Evolutionary conservation across 768 basidiomycete genomes (phyloP).

Genomic region (Phanerodontia chrysosporium): DNA sequence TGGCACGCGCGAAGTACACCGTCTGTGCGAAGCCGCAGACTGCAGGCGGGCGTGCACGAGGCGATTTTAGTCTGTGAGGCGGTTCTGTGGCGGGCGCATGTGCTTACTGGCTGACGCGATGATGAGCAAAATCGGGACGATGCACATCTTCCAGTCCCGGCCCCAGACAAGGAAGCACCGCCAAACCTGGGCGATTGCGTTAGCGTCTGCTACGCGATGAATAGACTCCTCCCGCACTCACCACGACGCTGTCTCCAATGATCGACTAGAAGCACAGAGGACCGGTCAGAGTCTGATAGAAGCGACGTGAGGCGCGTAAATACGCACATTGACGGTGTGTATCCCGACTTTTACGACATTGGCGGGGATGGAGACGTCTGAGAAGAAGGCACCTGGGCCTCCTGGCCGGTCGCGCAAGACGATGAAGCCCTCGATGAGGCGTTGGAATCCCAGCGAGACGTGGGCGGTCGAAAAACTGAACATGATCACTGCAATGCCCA

Average conservation of each 20-base stretch:
- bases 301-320: neutral
- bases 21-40: slow-evolving; percentile 31
- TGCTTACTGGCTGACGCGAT: slow-evolving; percentile 27
- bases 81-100: neutral
- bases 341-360: slow-evolving; percentile 33
- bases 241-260: slow-evolving; percentile 31
- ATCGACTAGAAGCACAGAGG: slow-evolving; percentile 21
- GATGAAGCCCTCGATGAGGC: slow-evolving; percentile 34
- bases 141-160: slow-evolving; percentile 26
- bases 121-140: slow-evolving; percentile 28
- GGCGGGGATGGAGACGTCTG: slow-evolving; percentile 30
- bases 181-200: slow-evolving; percentile 22
- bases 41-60: slow-evolving; percentile 6
- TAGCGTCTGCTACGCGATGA: neutral
- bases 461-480: slow-evolving; percentile 32
- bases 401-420: slow-evolving; percentile 24
- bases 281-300: neutral
- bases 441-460: slow-evolving; percentile 31
- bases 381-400: slow-evolving; percentile 29
- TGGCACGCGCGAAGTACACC: slow-evolving; percentile 25
- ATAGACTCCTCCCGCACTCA: neutral
- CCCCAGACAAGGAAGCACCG: slow-evolving; percentile 33
- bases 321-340: slow-evolving; percentile 28
- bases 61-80: neutral
- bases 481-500: slow-evolving; percentile 25